Base-by-base conservation (phyloP, 495 filamentous ascomycete species). In the Aspergillus coremiiformis region DNA sequence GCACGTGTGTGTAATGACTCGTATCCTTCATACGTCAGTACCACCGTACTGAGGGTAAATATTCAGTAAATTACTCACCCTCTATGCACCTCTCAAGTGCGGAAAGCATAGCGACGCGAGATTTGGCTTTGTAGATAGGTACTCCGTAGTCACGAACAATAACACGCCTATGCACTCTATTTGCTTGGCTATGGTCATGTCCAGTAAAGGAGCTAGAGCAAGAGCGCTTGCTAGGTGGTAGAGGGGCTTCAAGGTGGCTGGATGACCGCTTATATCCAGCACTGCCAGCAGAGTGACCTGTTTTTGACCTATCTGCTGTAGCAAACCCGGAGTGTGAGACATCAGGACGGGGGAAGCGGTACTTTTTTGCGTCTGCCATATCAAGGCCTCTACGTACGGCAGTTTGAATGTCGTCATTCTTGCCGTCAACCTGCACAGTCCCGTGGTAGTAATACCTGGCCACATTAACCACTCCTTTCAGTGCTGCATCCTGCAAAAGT, bases 101-200 rank as follows among this genome's bases (percentile, higher is more conserved):
- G 49, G 54, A 53, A 47, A 76, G 59, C 26, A 76, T 44, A 17
- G 61, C 62, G 6, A 47, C 42, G 22, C 26, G 57, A 43, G 67
- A 73, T 54, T 67, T 72, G 46, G 69, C 72, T 47, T 65, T 63
- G 47, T 69, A 73, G 12, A 77, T 70, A 30, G 65, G 46, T 51
- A 67, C 54, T 30, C 68, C 67, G 39, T 65, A 74, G 51, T 75
- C 66, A 24, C 63, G 47, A 32, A 72, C 35, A 49, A 73, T 58
- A 45, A 74, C 48, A 32, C 70, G 67, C 7, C 70, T 66, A 57
- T 71, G 65, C n/a, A 73, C 58, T 29, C 65, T 65, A 68, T 73
- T 72, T 55, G 27, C 8, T n/a, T 21, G 17, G 22, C 20, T 9
- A 19, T 22, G 6, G 9, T 23, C 1, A 21, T 21, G 2, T 41